A percentile compares a stretch with the other conserved stretches of the same genome.
phyloP scores from a whole-genome alignment of 176 grass and related monocot species.

The Zea luxurians region DNA sequence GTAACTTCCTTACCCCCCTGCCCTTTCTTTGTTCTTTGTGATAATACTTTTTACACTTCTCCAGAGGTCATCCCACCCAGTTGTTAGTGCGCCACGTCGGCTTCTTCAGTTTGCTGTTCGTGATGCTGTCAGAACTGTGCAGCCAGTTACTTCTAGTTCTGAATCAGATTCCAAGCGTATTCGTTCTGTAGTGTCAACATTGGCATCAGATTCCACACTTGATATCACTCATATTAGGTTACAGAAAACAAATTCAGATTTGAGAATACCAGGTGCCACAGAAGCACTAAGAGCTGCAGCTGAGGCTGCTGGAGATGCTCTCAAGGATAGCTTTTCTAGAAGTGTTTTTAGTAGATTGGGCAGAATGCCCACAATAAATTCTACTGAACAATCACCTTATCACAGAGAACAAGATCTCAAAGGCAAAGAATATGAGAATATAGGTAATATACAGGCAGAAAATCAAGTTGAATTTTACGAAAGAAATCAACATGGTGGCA shows the following conservation, averaged over 20 bases:
- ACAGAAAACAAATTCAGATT: constrained; percentile 45
- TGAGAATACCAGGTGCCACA: constrained; percentile 52
- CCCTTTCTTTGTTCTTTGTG: background rate
- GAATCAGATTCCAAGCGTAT: constrained; percentile 66
- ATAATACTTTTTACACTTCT: constrained; percentile 31
- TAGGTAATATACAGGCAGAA: constrained; percentile 3
- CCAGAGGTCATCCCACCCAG: constrained; percentile 45
- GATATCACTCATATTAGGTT: constrained; percentile 51
- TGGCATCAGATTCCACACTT: constrained; percentile 43
- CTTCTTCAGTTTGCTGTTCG: constrained; percentile 99
- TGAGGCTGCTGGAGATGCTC: constrained; percentile 71
- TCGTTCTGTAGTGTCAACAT: constrained; percentile 69
- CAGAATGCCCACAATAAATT: constrained; percentile 21
- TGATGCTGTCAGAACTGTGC: constrained; percentile 78
- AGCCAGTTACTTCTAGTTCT: constrained; percentile 44
- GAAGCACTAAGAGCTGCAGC: constrained; percentile 61
- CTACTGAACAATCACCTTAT: constrained; percentile 27
- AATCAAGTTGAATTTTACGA: constrained; percentile 37
- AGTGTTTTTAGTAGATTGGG: constrained; percentile 88
- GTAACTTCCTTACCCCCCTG: background rate
- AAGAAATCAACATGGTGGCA: constrained; percentile 44
- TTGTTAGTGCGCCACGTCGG: constrained; percentile 63
- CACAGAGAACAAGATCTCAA: constrained; percentile 37
- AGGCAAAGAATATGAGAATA: constrained; percentile 36
- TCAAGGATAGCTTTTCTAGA: constrained; percentile 39